Evolutionary conservation across 139 green algal species (phyloP).

Genomic region (Coelastrella sp.): DNA sequence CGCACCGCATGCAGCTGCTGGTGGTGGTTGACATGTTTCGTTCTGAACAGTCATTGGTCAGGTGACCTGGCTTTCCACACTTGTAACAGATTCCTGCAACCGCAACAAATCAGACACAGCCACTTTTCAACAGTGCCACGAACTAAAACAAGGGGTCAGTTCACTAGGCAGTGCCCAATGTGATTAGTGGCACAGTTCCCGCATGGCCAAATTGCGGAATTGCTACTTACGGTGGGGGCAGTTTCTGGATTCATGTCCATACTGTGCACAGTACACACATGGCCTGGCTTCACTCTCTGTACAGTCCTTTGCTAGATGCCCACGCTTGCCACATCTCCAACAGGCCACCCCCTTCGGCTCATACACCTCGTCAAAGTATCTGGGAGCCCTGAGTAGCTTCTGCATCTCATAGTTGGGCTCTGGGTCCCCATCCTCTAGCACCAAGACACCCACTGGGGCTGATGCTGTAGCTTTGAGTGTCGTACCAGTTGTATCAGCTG

Average conservation of each 20-base stretch:
- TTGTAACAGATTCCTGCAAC: constrained; percentile 34
- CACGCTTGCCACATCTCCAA: constrained; percentile 47
- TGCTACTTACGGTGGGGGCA: constrained; percentile 39
- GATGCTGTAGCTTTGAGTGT: too few species aligned
- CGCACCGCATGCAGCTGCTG: constrained; percentile 75
- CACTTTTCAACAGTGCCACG: neutral
- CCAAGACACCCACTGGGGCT: constrained; percentile 2
- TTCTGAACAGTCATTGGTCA: constrained; percentile 22
- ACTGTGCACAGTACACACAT: constrained; percentile 42
- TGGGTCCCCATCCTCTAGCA: neutral
- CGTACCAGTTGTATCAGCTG: too few species aligned
- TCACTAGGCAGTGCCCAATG: too few species aligned
- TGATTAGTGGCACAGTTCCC: too few species aligned
- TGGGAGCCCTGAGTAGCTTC: constrained; percentile 33
- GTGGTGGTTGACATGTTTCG: neutral
- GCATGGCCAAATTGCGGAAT: too few species aligned
- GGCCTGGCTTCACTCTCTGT: constrained; percentile 7
- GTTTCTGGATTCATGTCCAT: constrained; percentile 25
- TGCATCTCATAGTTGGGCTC: constrained; percentile 42
- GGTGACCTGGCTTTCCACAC: constrained; percentile 35
- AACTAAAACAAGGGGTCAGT: neutral
- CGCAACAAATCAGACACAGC: neutral
- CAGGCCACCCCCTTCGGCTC: constrained; percentile 42
- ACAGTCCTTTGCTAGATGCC: constrained; percentile 41
- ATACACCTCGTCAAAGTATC: constrained; percentile 43